phyloP scores from a whole-genome alignment of 441 rosid genomes.

The Capsella rubella region DNA sequence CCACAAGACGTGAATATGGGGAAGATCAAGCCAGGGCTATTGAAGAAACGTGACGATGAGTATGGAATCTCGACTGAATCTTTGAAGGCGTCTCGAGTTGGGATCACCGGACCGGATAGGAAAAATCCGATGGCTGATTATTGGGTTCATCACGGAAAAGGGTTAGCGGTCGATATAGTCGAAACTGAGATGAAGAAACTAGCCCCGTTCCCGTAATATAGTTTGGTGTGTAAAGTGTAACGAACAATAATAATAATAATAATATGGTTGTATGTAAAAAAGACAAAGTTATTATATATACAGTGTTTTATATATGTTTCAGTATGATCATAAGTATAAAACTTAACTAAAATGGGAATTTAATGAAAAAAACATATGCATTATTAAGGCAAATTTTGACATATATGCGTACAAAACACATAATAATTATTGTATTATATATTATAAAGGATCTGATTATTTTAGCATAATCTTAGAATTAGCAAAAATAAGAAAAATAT shows the following conservation, averaged over 20 bases:
- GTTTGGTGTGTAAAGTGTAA: neutral
- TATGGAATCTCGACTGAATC: conserved; percentile 55
- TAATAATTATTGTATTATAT: no score
- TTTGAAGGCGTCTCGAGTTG: conserved; percentile 48
- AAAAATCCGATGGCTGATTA: conserved; percentile 71
- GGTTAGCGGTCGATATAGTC: conserved; percentile 57
- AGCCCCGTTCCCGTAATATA: conserved; percentile 40
- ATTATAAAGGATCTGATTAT: no score
- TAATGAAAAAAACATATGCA: no score
- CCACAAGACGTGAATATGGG: conserved; percentile 72
- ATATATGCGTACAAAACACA: no score
- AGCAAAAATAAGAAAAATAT: no score
- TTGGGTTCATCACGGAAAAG: conserved; percentile 76
- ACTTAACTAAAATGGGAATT: no score
- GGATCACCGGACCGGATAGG: conserved; percentile 58
- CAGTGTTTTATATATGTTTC: no score
- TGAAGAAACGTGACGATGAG: conserved; percentile 57
- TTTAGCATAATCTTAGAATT: no score
- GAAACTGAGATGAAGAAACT: conserved; percentile 53
- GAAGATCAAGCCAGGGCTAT: conserved; percentile 50
- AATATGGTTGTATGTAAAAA: neutral
- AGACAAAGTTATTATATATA: no score
- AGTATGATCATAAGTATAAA: no score
- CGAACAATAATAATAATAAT: neutral
- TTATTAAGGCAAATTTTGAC: no score